Conservation (phyloP, 1,139 yeast species). For the Yamadazyma conglobata region DNA sequence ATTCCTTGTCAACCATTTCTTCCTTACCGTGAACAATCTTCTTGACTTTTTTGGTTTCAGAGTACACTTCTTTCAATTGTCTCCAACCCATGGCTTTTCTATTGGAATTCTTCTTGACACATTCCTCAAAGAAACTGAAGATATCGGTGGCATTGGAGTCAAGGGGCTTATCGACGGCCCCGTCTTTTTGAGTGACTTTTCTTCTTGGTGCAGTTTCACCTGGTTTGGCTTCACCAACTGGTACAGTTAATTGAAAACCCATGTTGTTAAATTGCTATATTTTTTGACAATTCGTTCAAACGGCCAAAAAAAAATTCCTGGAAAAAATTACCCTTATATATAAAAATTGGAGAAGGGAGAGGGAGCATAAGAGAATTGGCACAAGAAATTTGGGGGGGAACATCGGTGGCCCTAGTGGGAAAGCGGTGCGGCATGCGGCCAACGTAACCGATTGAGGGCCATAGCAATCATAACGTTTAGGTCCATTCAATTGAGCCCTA, state of each 20-base stretch:
- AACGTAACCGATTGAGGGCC: no score
- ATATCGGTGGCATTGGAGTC: conserved; percentile 63
- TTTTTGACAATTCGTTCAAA: no score
- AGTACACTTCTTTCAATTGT: conserved; percentile 66
- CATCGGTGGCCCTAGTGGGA: no score
- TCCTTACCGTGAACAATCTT: conserved; percentile 78
- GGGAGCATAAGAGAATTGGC: no score
- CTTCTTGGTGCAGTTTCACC: conserved; percentile 95
- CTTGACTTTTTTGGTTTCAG: conserved; percentile 69
- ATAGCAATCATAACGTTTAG: no score
- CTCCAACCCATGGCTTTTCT: conserved; percentile 77
- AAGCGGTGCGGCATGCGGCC: no score
- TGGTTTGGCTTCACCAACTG: conserved; percentile 74
- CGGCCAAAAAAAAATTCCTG: no score
- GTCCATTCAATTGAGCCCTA: no score
- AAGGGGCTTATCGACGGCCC: conserved; percentile 51
- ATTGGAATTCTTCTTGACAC: conserved; percentile 53
- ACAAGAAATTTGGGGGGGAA: no score
- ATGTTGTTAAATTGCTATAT: no score
- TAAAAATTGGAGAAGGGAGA: no score
- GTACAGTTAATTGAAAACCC: conserved; percentile 45
- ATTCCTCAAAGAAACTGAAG: conserved; percentile 66
- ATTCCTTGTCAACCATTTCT: conserved; percentile 69
- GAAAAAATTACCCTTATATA: no score
- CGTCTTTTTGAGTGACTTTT: conserved; percentile 58